phyloP scores from a whole-genome alignment of 306 rosid genomes.

The Gillenia trifoliata region DNA sequence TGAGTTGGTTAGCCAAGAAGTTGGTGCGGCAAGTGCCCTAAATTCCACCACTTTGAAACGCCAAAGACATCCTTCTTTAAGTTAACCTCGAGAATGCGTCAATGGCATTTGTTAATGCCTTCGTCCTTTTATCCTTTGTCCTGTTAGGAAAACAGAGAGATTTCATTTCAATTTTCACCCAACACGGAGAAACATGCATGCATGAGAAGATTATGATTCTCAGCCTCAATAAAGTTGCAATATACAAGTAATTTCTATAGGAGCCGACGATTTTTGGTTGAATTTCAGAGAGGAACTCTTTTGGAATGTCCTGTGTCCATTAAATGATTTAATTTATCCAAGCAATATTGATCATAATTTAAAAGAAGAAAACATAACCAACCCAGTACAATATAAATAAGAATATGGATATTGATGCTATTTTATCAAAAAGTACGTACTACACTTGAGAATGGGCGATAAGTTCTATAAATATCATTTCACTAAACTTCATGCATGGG shows the following conservation, averaged over 20 bases:
- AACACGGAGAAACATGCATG: neutral
- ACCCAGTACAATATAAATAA: neutral
- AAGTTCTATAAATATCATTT: neutral
- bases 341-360: neutral
- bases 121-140: slow-evolving; percentile 36
- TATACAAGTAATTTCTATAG: neutral
- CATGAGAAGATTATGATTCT: neutral
- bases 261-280: neutral
- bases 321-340: neutral
- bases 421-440: no score
- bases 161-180: neutral
- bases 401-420: neutral
- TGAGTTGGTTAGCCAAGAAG: slow-evolving; percentile 45
- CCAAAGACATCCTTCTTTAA: slow-evolving; percentile 4
- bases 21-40: slow-evolving; percentile 57
- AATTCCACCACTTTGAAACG: slow-evolving; percentile 25
- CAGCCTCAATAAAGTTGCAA: neutral
- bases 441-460: neutral
- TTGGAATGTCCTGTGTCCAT: neutral
- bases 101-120: slow-evolving; percentile 26
- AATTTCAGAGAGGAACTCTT: neutral
- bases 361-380: neutral
- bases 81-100: slow-evolving; percentile 23
- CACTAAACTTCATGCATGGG: no score
- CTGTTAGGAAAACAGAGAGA: neutral